phyloP scores from a whole-genome alignment of 2,329 filamentous ascomycete genomes.

The Tolypocladium tropicale region DNA sequence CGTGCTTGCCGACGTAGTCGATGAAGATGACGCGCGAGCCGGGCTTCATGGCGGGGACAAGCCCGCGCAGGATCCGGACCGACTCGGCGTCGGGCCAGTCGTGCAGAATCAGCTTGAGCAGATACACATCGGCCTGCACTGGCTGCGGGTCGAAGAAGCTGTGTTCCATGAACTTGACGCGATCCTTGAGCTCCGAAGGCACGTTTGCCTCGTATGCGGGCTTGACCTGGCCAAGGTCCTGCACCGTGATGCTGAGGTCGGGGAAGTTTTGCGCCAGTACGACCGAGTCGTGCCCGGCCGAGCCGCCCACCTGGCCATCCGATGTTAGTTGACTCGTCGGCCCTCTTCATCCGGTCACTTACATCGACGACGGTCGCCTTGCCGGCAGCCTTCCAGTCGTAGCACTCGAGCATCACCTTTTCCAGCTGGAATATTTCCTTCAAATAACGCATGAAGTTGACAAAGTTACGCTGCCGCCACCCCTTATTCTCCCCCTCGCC shows the following conservation, averaged over 20 bases:
- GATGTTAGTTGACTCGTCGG: not conserved
- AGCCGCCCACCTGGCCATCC: slow-evolving; percentile 29
- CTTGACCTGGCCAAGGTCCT: slow-evolving; percentile 30
- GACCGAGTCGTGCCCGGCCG: slow-evolving; percentile 29
- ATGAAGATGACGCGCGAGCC: slow-evolving; percentile 28
- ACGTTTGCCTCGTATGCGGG: slow-evolving; percentile 23
- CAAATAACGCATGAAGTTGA: slow-evolving; percentile 27
- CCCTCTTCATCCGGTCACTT: slow-evolving; percentile 10
- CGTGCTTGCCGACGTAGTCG: slow-evolving; percentile 27
- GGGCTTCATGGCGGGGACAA: slow-evolving; percentile 33
- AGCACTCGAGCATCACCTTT: slow-evolving; percentile 18
- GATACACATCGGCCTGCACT: slow-evolving; percentile 35
- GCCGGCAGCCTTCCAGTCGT: slow-evolving; percentile 26
- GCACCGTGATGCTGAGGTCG: slow-evolving; percentile 29
- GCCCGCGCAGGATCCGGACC: slow-evolving; percentile 26
- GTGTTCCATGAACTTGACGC: slow-evolving; percentile 25
- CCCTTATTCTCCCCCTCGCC: slow-evolving; percentile 26
- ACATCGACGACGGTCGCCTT: slow-evolving; percentile 29
- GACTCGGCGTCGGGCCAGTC: slow-evolving; percentile 40
- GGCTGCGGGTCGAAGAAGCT: slow-evolving; percentile 29
- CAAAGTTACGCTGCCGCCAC: slow-evolving; percentile 27
- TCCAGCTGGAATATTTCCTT: slow-evolving; percentile 29
- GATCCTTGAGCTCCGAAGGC: slow-evolving; percentile 19
- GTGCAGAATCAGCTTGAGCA: slow-evolving; percentile 44
- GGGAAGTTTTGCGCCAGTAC: slow-evolving; percentile 29